Percentiles rank a stretch among this genome's conserved stretches.
phyloP scores from a whole-genome alignment of 352 stramenopile genomes.

The Pythium volutum region DNA sequence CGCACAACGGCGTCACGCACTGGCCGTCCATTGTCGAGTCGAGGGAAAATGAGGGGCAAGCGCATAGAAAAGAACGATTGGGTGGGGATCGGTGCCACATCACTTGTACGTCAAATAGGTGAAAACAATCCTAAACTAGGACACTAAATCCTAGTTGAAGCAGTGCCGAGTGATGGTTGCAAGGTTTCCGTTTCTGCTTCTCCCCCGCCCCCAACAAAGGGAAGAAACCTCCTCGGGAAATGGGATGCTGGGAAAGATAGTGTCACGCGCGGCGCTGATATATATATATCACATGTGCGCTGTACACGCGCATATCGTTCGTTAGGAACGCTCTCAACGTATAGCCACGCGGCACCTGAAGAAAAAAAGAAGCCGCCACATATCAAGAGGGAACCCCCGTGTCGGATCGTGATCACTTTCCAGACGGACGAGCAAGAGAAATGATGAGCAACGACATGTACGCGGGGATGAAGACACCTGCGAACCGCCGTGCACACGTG shows the following conservation, averaged over 20 bases:
- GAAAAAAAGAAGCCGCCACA: constrained; percentile 1
- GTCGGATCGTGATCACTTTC: not conserved
- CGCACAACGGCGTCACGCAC: constrained; percentile 74
- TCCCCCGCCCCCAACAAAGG: too few relatives aligned
- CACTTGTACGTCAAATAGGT: not conserved
- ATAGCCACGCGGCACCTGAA: not conserved
- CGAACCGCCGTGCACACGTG: not conserved
- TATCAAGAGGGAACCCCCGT: too few relatives aligned
- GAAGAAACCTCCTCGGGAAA: too few relatives aligned
- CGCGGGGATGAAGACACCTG: constrained; percentile 7
- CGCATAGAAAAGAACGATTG: not conserved
- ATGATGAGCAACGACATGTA: constrained; percentile 10
- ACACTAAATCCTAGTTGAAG: not conserved
- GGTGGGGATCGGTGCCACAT: constrained; percentile 1
- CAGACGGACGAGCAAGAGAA: not conserved
- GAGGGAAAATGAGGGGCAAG: not conserved
- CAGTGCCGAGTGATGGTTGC: constrained; percentile 8
- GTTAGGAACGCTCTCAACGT: not conserved
- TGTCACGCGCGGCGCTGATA: too few relatives aligned
- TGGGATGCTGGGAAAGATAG: too few relatives aligned
- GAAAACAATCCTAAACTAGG: constrained; percentile 3
- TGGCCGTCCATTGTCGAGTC: not conserved
- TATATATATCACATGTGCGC: not conserved
- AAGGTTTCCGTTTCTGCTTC: constrained; percentile 1
- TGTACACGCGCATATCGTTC: constrained; percentile 3